Evolutionary conservation across 2,329 filamentous ascomycete species (phyloP), one percentile per base, ranked within the genome.

Genomic region (Rhexocercosporidium sp.): DNA sequence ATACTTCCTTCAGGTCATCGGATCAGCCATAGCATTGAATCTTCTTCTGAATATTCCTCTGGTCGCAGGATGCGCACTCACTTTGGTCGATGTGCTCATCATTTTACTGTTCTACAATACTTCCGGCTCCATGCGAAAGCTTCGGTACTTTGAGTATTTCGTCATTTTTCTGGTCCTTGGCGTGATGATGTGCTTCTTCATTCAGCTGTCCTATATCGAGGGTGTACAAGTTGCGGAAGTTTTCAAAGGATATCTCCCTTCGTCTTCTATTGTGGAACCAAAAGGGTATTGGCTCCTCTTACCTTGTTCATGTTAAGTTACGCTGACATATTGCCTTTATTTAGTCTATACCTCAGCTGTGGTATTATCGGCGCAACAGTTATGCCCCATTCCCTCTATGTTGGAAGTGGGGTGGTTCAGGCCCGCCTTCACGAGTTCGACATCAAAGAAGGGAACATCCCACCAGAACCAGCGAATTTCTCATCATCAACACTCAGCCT

Each of bases 281-380:
- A 74, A 87, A 74, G 89, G 84, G 79, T 84, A 72, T 5, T 20
- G 8, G 62, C 22, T n/a, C 56, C 44, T 16, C 18, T 27, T 31
- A 8, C 56, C 12, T 31, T 31, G 29, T 31, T 31, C 29, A 31
- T 31, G 29, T 31, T 31, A 31, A 31, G 29, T 31, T 31, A 31
- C 9, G 29, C 29, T 31, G 29, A 31, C 22, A 8, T 20, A 34
- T 72, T 78, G 56, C 77, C n/a, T 4, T 8, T n/a, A 1, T 31
- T 3, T 64, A 78, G 82, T 56, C 75, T 90, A 0, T 92, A 91
- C 75, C 89, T 92, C 77, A 86, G 90, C 1, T 94, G 91, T 70
- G 91, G 91, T 62, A 93, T 94, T 66, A 82, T 94, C 0, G 91
- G 91, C 1, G 91, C 91, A 3, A 94, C 91, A 0, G 90, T 91